phyloP scores from a whole-genome alignment of 2,329 filamentous ascomycete genomes.

The Penicillium sp. region DNA sequence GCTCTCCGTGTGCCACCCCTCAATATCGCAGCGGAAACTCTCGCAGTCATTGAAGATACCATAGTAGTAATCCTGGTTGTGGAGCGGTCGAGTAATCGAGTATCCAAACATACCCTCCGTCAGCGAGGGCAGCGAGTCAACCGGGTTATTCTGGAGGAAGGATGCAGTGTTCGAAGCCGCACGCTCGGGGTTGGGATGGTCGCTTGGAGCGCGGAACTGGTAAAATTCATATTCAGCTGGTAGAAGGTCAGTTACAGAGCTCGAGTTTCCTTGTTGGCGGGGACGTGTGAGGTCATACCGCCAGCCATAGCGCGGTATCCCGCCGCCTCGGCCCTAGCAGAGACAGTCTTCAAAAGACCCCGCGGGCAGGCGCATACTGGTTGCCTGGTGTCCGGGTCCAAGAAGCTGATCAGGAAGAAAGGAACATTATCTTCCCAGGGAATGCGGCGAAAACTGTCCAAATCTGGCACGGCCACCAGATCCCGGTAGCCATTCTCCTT shows the following conservation, averaged over 20 bases:
- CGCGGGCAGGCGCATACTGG: constrained; percentile 79
- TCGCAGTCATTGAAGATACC: constrained; percentile 65
- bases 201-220: constrained; percentile 74
- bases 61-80: constrained; percentile 95
- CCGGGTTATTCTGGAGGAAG: constrained; percentile 75
- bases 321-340: constrained; percentile 67
- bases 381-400: constrained; percentile 74
- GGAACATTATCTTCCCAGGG: constrained; percentile 89
- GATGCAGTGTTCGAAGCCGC: constrained; percentile 71
- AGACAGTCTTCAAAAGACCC: constrained; percentile 70
- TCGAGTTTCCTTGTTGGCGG: background rate
- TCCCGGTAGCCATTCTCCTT: constrained; percentile 89
- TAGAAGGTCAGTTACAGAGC: constrained; percentile 13
- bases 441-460: constrained; percentile 77
- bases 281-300: constrained; percentile 59
- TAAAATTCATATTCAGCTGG: constrained; percentile 94
- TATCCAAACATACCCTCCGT: constrained; percentile 98
- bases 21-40: constrained; percentile 78
- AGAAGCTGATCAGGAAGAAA: constrained; percentile 83
- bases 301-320: constrained; percentile 88
- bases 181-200: constrained; percentile 54
- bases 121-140: constrained; percentile 73
- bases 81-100: constrained; percentile 80
- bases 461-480: constrained; percentile 78
- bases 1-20: constrained; percentile 95